phyloP scores from a whole-genome alignment of 148 eudicot species.

The Chenopodium album region DNA sequence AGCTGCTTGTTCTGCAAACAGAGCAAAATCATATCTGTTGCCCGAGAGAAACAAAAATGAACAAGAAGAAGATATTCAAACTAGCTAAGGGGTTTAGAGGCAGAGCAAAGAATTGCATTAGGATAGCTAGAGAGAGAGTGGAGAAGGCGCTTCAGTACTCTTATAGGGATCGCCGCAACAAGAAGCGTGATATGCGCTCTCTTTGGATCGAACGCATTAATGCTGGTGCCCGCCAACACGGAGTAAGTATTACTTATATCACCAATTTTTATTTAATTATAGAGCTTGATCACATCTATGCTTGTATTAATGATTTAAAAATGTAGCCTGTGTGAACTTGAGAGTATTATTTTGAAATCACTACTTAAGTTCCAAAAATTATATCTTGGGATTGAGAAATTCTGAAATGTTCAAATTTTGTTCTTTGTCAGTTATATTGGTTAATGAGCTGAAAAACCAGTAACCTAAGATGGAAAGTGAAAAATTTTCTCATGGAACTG shows the following conservation, averaged over 20 bases:
- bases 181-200: constrained; percentile 96
- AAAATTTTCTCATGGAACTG: background rate
- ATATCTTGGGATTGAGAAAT: background rate
- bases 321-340: background rate
- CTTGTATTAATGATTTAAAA: background rate
- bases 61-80: constrained; percentile 89
- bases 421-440: background rate
- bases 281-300: background rate
- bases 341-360: background rate
- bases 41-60: constrained; percentile 45
- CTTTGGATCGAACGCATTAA: constrained; percentile 95
- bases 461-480: background rate
- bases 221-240: constrained; percentile 85
- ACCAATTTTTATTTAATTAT: background rate
- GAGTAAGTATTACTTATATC: constrained; percentile 34
- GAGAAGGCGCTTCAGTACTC: constrained; percentile 95
- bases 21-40: background rate
- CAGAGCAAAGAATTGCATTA: constrained; percentile 93
- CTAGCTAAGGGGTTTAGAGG: constrained; percentile 89
- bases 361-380: background rate
- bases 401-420: background rate
- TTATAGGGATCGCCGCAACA: constrained; percentile 87
- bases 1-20: background rate
- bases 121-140: constrained; percentile 89
- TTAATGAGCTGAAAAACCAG: background rate